Evolutionary conservation across 495 filamentous ascomycete genomes (phyloP).

Genomic region (Annulohypoxylon maeteangense): DNA sequence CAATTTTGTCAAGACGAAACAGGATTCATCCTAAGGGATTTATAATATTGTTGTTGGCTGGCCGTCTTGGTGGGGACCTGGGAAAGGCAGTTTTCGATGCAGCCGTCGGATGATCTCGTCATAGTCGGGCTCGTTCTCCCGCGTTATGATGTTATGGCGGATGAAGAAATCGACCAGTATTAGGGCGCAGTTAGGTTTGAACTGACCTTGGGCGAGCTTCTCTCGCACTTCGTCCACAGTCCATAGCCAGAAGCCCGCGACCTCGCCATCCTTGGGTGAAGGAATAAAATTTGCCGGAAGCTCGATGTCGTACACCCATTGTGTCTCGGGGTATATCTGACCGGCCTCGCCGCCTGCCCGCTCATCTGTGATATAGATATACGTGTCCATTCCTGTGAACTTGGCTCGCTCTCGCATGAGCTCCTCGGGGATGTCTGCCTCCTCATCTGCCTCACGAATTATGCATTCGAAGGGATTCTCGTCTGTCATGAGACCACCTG

Average conservation of each 20-base stretch:
- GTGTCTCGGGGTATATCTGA: conserved; percentile 88
- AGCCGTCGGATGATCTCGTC: conserved; percentile 78
- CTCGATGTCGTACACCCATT: conserved; percentile 93
- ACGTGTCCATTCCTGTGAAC: conserved; percentile 78
- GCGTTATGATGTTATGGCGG: conserved; percentile 81
- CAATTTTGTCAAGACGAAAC: background rate
- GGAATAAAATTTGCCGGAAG: conserved; percentile 73
- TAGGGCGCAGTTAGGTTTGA: conserved; percentile 94
- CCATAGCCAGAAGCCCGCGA: conserved; percentile 83
- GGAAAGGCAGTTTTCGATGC: conserved; percentile 86
- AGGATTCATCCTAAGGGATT: background rate
- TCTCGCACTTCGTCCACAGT: conserved; percentile 78
- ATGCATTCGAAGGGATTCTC: conserved; percentile 82
- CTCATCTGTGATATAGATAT: conserved; percentile 82
- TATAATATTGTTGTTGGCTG: background rate
- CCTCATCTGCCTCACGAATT: conserved; percentile 87
- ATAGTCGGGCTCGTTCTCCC: conserved; percentile 84
- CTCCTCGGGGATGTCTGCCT: conserved; percentile 81
- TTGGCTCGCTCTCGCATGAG: conserved; percentile 70
- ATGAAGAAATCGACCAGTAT: conserved; percentile 91
- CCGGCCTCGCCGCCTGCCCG: conserved; percentile 85
- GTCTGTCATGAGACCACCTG: conserved; percentile 84
- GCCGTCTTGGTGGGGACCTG: conserved; percentile 67
- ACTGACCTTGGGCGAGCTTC: conserved; percentile 75
- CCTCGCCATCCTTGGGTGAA: conserved; percentile 84